These are phyloP conservation scores for Penicillium digitatum DNA, from an alignment of 2,329 filamentous ascomycete genomes.

Conservation along the genomic window DNA sequence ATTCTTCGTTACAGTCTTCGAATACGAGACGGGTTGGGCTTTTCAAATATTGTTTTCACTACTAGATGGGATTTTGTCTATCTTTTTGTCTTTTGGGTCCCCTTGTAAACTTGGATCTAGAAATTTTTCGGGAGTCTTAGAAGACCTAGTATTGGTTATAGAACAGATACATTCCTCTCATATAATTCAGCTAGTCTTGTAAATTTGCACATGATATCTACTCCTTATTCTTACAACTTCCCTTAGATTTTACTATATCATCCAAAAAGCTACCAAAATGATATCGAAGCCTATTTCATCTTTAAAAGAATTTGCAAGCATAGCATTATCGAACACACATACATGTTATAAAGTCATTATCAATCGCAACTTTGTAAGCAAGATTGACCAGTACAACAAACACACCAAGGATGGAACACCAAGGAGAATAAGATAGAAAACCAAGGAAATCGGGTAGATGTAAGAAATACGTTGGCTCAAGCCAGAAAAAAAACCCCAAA, in stretches of 20 bases:
- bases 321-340: conserved; percentile 9
- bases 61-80: neutral
- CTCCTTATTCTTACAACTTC: neutral
- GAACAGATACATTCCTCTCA: neutral
- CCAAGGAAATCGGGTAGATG: neutral
- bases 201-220: neutral
- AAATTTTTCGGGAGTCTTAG: neutral
- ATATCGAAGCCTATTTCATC: neutral
- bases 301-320: neutral
- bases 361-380: neutral
- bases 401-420: conserved; percentile 4
- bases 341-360: conserved; percentile 17
- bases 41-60: neutral
- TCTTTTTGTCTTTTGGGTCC: neutral
- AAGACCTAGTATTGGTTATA: neutral
- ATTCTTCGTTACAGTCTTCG: neutral
- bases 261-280: neutral
- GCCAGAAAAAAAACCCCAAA: neutral
- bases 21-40: neutral
- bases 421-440: neutral
- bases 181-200: neutral
- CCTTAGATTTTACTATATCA: no score
- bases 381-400: neutral
- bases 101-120: neutral
- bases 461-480: neutral